These are phyloP conservation scores for Tulasnella sp. DNA, from an alignment of 768 basidiomycete species.

Conservation along the genomic window DNA sequence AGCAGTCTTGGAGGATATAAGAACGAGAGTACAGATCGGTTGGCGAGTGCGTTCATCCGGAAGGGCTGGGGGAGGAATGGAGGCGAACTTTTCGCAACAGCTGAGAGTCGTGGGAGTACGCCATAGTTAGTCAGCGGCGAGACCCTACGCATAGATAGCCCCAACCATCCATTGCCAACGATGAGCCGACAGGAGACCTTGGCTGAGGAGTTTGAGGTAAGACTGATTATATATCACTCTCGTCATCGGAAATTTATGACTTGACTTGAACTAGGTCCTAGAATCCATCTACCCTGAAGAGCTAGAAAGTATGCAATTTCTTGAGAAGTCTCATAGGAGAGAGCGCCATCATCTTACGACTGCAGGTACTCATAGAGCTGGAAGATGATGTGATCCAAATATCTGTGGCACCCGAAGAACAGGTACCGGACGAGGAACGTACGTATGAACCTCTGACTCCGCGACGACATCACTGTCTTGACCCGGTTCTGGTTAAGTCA, in stretches of 20 bases:
- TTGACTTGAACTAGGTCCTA: conserved; percentile 57
- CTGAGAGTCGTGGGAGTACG: neutral
- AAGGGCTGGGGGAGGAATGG: neutral
- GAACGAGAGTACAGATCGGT: conserved; percentile 11
- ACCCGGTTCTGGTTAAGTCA: conserved; percentile 51
- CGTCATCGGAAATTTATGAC: conserved; percentile 21
- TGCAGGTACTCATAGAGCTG: conserved; percentile 58
- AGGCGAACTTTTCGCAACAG: conserved; percentile 17
- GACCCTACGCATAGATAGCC: neutral
- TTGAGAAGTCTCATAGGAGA: conserved; percentile 3
- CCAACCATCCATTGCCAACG: neutral
- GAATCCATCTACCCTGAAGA: conserved; percentile 97
- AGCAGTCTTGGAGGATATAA: conserved; percentile 13
- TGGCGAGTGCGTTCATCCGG: conserved; percentile 7
- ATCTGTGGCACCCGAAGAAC: conserved; percentile 81
- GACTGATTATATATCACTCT: conserved; percentile 14
- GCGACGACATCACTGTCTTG: conserved; percentile 17
- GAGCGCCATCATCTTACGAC: conserved; percentile 34
- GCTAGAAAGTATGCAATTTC: conserved; percentile 69
- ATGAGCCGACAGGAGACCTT: conserved; percentile 48
- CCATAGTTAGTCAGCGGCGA: neutral
- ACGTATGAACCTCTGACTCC: conserved; percentile 38
- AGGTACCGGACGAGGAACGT: conserved; percentile 57
- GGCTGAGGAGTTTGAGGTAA: conserved; percentile 82
- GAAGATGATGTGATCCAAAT: conserved; percentile 80